Conservation (phyloP, 2,329 filamentous ascomycete genomes). For the Leptodontidium sp. region DNA sequence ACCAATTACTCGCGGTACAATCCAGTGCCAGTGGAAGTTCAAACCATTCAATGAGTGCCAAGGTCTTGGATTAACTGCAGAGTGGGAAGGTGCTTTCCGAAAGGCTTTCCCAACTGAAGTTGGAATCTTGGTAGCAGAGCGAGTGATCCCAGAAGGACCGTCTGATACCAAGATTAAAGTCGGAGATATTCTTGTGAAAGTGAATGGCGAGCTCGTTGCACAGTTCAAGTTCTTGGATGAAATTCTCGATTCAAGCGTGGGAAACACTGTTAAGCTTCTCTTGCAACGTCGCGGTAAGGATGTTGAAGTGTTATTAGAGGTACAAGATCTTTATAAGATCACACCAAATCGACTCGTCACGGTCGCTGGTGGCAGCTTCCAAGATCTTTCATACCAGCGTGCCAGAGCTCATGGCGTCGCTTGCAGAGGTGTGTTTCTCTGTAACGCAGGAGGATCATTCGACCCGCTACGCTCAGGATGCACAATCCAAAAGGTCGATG, state of each 20-base stretch:
- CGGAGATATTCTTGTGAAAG: slow-evolving; percentile 90
- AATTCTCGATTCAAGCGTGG: slow-evolving; percentile 89
- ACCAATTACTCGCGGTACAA: slow-evolving; percentile 84
- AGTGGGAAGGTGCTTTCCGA: slow-evolving; percentile 87
- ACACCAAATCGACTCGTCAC: slow-evolving; percentile 96
- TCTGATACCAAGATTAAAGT: slow-evolving; percentile 88
- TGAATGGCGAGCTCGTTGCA: slow-evolving; percentile 91
- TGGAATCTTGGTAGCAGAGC: slow-evolving; percentile 96
- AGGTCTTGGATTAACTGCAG: slow-evolving; percentile 81
- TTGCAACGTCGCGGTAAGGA: slow-evolving; percentile 91
- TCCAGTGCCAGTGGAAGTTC: slow-evolving; percentile 95
- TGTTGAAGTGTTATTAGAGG: slow-evolving; percentile 81
- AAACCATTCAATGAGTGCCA: slow-evolving; percentile 98
- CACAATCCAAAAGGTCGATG: slow-evolving; percentile 91
- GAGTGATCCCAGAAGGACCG: slow-evolving; percentile 89
- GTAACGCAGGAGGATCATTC: slow-evolving; percentile 94
- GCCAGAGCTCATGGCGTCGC: slow-evolving; percentile 94
- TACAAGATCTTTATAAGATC: slow-evolving; percentile 91
- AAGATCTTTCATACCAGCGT: slow-evolving; percentile 96
- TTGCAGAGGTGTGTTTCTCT: slow-evolving; percentile 91
- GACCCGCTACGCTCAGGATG: slow-evolving; percentile 91
- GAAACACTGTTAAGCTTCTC: slow-evolving; percentile 75
- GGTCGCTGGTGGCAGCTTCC: slow-evolving; percentile 93
- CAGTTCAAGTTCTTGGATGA: slow-evolving; percentile 93
- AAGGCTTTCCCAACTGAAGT: slow-evolving; percentile 90